phyloP scores from a whole-genome alignment of 805 yeast genomes.

The Pichia heedii region DNA sequence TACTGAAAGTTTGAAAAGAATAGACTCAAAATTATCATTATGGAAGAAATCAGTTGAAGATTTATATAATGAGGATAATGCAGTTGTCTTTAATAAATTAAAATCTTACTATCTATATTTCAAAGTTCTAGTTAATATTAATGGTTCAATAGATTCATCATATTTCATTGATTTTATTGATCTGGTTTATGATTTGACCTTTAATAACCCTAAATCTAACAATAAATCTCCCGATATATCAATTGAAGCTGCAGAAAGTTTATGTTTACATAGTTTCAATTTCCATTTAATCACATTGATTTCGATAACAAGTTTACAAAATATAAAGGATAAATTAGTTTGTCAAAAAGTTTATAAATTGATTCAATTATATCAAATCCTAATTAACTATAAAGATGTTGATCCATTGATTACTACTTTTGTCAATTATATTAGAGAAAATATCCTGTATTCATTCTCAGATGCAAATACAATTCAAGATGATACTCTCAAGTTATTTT shows the following conservation, averaged over 20 bases:
- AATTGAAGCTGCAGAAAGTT: slow-evolving; percentile 17
- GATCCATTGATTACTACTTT: slow-evolving; percentile 18
- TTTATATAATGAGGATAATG: slow-evolving; percentile 18
- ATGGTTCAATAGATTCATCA: slow-evolving; percentile 12
- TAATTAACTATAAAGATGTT: slow-evolving; percentile 16
- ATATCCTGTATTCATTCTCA: slow-evolving; percentile 7
- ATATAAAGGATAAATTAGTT: slow-evolving; percentile 9
- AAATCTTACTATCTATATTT: slow-evolving; percentile 24
- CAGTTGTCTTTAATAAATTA: slow-evolving; percentile 19
- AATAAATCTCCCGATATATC: slow-evolving; percentile 13
- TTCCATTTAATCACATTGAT: slow-evolving; percentile 23
- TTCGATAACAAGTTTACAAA: slow-evolving; percentile 18
- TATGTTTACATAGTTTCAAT: slow-evolving; percentile 25
- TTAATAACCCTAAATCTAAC: slow-evolving; percentile 9
- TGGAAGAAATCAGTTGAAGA: slow-evolving; percentile 20
- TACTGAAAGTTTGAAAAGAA: slow-evolving; percentile 9
- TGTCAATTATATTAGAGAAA: slow-evolving; percentile 15
- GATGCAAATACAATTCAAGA: slow-evolving; percentile 11
- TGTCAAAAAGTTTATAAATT: slow-evolving; percentile 13
- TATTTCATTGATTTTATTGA: slow-evolving; percentile 17
- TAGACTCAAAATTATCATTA: slow-evolving; percentile 19
- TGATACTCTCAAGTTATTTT: slow-evolving; percentile 20
- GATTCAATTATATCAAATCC: slow-evolving; percentile 19
- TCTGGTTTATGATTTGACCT: slow-evolving; percentile 19
- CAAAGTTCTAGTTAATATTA: slow-evolving; percentile 19